Conservation (phyloP, 2,329 filamentous ascomycete genomes). For the Pyrenophora tritici-repentis region DNA sequence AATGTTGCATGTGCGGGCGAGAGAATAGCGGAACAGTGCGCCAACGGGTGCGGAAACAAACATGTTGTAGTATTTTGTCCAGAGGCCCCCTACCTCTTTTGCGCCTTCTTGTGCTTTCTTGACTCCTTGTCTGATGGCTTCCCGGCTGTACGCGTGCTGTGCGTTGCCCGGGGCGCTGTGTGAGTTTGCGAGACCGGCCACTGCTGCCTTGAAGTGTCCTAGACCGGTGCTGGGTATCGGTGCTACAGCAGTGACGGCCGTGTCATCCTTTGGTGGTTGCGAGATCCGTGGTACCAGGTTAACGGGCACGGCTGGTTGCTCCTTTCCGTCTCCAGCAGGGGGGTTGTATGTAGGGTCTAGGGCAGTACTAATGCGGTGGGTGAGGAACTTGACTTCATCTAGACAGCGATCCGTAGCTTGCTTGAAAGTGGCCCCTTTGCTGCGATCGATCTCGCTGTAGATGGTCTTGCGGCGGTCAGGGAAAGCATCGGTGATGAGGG, state of each 20-base stretch:
- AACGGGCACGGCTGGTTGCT: constrained; percentile 37
- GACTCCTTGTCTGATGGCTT: constrained; percentile 41
- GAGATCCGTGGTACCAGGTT: constrained; percentile 57
- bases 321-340: constrained; percentile 17
- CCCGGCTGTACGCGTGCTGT: constrained; percentile 44
- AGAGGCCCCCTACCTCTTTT: constrained; percentile 32
- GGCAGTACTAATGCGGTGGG: constrained; percentile 65
- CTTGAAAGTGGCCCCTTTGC: constrained; percentile 78
- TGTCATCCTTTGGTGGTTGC: constrained; percentile 54
- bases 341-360: constrained; percentile 34
- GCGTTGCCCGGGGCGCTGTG: constrained; percentile 39
- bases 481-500: constrained; percentile 76
- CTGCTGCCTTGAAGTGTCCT: constrained; percentile 31
- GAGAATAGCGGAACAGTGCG: constrained; percentile 71
- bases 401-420: constrained; percentile 75
- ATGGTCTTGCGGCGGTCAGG: constrained; percentile 78
- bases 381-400: constrained; percentile 69
- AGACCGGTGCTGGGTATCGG: constrained; percentile 45
- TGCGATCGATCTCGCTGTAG: constrained; percentile 84
- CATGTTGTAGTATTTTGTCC: constrained; percentile 31
- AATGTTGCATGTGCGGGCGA: constrained; percentile 66
- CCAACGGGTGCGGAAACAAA: constrained; percentile 60
- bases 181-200: constrained; percentile 54
- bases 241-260: constrained; percentile 51
- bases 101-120: constrained; percentile 38